Base-by-base conservation (phyloP, 2,329 filamentous ascomycete species). In the Cyclaneusma minus region DNA sequence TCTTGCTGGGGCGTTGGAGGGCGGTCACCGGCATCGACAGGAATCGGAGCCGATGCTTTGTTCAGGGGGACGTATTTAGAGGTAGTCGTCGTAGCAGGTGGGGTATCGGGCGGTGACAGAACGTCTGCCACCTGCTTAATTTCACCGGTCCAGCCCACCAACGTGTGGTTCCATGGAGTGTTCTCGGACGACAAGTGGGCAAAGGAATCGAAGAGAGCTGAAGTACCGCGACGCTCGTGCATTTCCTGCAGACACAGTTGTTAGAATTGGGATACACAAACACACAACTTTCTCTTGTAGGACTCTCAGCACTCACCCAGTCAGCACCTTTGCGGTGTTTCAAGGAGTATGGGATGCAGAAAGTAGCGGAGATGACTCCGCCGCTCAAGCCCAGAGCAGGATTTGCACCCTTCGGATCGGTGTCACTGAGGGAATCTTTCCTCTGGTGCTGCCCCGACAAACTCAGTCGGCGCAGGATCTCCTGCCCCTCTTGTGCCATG, bases 81-180 rank as follows among this genome's bases (percentile, higher is more conserved):
- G 13, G 30, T 27, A n/a, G 62, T 51, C 6, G 64, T 58, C 7
- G 59, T 56, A 35, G 57, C 52, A 3, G 58, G 56, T 15, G 64
- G 60, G 0, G 58, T 61, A 28, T 53, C 51, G 11, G 60, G 57
- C 3, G 62, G 54, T 4, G 60, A 58, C 8, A 56, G 36, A 12
- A 50, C 44, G 22, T 65, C 59, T 21, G 45, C 35, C 3, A 60
- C 54, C 4, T 51, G 55, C 30, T 74, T 68, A 32, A 87, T 77
- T 50, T 95, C 87, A 31, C 87, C 87, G 3, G 87, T 93, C 87
- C 87, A 95, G 23, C 83, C 85, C 28, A 95, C 80, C 5, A 94
- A 67, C 1, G 76, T 89, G 55, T 94, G 87, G 42, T 84, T 82
- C 85, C 85, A 95, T 12, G 77, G 73, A 3, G 77, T 75, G 22